Base-by-base conservation (phyloP, 2,329 filamentous ascomycete genomes). In the Colletotrichum phormii region DNA sequence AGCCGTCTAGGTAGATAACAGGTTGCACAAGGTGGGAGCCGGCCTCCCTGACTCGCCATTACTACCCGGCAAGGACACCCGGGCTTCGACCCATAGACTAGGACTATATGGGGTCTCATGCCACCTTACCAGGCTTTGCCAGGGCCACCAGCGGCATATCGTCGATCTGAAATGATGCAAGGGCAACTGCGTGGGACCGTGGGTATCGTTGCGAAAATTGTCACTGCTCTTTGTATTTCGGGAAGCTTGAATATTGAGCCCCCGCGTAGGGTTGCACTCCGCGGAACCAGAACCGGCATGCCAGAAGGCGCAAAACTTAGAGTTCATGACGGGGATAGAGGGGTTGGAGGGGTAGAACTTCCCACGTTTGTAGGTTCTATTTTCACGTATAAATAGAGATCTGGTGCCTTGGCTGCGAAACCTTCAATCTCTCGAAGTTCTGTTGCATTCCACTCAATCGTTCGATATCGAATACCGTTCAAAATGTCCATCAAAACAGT, bases 401-500 rank as follows among this genome's bases (percentile, higher is more conserved):
- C 22, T 24, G 37, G 53, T 11, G 18, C 53, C 24, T 6, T 4
- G 33, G n/a, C 37, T 33, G 53, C 63, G 24, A 22, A 4, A 3
- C 8, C 12, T 5, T 55, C 13, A 24, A 13, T 29, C 22, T 24
- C 26, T 60, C 18, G 37, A 4, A 4, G 5, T 24, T 22, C 8
- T 9, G 15, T 13, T 59, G 35, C 8, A 37, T 11, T 61, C 26
- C n/a, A 4, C 26, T 12, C 24, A 12, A 4, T 29, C 13, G n/a
- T 29, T 18, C 29, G n/a, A 13, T 15, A 31, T 55, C 4, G 31
- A 24, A 31, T 4, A 24, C 2, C 22, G 7, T n/a, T 15, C 24
- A 66, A 55, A 22, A 66, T 71, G 68, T 69, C 66, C 3, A 70
- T 72, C 15, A 72, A 64, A 42, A 72, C 64, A 35, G 70, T 72